phyloP scores from a whole-genome alignment of 352 stramenopile genomes.

The Blastocystis sp. region DNA sequence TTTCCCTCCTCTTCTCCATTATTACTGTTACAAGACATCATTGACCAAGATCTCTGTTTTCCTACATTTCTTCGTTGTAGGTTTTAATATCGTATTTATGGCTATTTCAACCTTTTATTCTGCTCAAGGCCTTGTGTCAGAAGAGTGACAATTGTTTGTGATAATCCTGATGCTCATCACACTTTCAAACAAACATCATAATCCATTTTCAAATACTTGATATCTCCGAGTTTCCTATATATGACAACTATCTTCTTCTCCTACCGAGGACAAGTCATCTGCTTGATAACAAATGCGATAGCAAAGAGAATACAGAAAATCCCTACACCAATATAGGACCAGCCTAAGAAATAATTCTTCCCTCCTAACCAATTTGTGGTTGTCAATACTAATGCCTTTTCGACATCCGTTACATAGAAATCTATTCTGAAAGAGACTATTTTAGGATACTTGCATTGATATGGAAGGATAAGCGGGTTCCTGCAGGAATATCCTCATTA shows the following conservation, averaged over 20 bases:
- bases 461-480: constrained; percentile 68
- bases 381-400: constrained; percentile 87
- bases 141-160: not conserved
- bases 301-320: constrained; percentile 83
- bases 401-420: constrained; percentile 13
- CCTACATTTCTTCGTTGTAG: not conserved
- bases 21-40: constrained; percentile 25
- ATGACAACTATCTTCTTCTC: not conserved
- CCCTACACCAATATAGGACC: constrained; percentile 88
- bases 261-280: constrained; percentile 85
- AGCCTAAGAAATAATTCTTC: constrained; percentile 88
- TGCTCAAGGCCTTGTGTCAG: not conserved
- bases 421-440: not conserved
- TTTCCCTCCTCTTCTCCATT: constrained; percentile 19
- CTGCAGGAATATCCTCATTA: constrained; percentile 75
- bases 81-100: constrained; percentile 40
- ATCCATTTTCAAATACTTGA: constrained; percentile 56
- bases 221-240: constrained; percentile 37
- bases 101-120: constrained; percentile 41
- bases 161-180: not conserved
- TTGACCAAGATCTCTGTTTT: not conserved
- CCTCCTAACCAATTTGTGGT: constrained; percentile 90
- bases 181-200: constrained; percentile 39
- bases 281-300: constrained; percentile 88
- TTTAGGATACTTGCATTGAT: not conserved